Evolutionary conservation across 2,329 filamentous ascomycete species (phyloP).

Genomic region (Fusarium longipes): DNA sequence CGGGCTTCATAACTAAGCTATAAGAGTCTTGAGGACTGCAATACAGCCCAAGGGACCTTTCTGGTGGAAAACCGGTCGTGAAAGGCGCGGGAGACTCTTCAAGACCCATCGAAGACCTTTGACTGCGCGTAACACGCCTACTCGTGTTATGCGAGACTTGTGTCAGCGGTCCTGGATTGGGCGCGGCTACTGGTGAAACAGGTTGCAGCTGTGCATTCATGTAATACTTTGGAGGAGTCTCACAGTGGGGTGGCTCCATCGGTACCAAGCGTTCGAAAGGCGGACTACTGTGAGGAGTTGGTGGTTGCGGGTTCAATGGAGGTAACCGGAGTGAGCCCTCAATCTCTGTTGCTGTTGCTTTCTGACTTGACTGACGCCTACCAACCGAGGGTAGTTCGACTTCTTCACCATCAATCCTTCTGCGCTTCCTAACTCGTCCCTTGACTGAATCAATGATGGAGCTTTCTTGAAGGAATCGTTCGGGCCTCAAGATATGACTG

Average conservation of each 20-base stretch:
- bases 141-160: conserved; percentile 50
- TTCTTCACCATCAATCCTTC: conserved; percentile 57
- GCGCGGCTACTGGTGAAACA: conserved; percentile 23
- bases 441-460: conserved; percentile 67
- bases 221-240: conserved; percentile 24
- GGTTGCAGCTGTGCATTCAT: conserved; percentile 36
- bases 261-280: conserved; percentile 41
- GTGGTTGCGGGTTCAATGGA: conserved; percentile 46
- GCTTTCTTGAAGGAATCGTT: conserved; percentile 36
- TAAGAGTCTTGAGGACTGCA: conserved; percentile 15
- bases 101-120: conserved; percentile 15
- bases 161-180: conserved; percentile 39
- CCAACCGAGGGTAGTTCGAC: conserved; percentile 43
- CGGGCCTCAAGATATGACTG: conserved; percentile 5
- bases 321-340: conserved; percentile 44
- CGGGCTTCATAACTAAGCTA: conserved; percentile 27
- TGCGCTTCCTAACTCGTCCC: conserved; percentile 60
- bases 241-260: conserved; percentile 46
- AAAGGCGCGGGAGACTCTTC: conserved; percentile 41
- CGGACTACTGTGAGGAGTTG: conserved; percentile 17
- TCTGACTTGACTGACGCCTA: conserved; percentile 31
- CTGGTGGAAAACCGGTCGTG: conserved; percentile 36
- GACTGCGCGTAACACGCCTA: conserved; percentile 30
- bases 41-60: conserved; percentile 30
- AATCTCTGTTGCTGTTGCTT: conserved; percentile 14